Evolutionary conservation across 805 yeast genomes (phyloP).

Genomic region (Saccharomyces kudriavzevii): DNA sequence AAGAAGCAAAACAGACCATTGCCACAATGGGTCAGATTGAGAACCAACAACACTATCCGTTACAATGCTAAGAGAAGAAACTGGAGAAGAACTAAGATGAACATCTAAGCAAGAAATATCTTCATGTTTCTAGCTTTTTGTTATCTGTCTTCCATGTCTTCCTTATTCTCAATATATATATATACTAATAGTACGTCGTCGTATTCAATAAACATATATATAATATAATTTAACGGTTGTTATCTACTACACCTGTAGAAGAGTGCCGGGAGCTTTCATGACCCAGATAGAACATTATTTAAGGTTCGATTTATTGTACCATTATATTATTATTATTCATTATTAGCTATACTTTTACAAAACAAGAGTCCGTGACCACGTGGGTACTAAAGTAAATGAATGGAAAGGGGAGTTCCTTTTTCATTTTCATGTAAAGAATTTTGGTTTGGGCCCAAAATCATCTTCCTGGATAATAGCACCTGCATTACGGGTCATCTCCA

Average conservation of each 20-base stretch:
- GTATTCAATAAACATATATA: neutral
- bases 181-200: neutral
- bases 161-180: neutral
- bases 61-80: slow-evolving; percentile 99
- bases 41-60: slow-evolving; percentile 95
- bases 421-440: slow-evolving; percentile 19
- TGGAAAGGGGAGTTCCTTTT: neutral
- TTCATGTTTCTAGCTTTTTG: neutral
- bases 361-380: neutral
- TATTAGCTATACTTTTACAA: neutral
- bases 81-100: slow-evolving; percentile 99
- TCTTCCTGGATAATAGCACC: slow-evolving; percentile 96
- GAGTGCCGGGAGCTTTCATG: no score
- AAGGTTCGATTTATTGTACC: neutral
- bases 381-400: neutral
- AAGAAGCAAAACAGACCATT: slow-evolving; percentile 98
- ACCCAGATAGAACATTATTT: no score
- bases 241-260: neutral
- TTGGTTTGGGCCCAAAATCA: slow-evolving; percentile 80
- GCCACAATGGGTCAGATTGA: slow-evolving; percentile 99
- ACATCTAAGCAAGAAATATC: slow-evolving; percentile 53
- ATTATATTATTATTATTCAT: neutral
- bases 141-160: neutral
- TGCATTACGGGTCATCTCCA: slow-evolving; percentile 73
- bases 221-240: neutral